phyloP scores from a whole-genome alignment of 768 basidiomycete genomes.

The Boletellus emodensis region DNA sequence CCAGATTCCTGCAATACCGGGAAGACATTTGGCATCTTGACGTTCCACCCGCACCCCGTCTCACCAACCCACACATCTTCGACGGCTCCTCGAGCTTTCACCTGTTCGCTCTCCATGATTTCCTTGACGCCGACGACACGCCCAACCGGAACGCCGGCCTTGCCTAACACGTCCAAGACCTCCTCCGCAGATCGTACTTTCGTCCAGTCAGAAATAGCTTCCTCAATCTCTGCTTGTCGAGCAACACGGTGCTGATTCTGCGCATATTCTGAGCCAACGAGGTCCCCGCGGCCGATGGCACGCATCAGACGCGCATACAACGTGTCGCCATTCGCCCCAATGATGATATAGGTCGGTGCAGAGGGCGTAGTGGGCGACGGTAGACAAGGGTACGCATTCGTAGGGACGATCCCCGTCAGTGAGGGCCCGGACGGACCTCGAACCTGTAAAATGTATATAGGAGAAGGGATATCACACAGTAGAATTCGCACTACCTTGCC shows the following conservation, averaged over 20 bases:
- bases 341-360: constrained; percentile 56
- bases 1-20: constrained; percentile 60
- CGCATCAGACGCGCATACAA: constrained; percentile 67
- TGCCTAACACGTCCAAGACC: constrained; percentile 46
- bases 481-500: constrained; percentile 43
- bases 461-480: neutral
- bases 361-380: constrained; percentile 39
- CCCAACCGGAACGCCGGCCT: constrained; percentile 59
- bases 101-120: constrained; percentile 55
- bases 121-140: constrained; percentile 61
- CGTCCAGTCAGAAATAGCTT: constrained; percentile 62
- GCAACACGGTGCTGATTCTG: constrained; percentile 41
- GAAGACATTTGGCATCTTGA: constrained; percentile 66
- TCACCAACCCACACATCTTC: constrained; percentile 53
- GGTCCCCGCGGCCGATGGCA: constrained; percentile 54
- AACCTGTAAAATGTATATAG: constrained; percentile 34
- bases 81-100: constrained; percentile 50
- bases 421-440: constrained; percentile 74
- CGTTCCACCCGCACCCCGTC: constrained; percentile 46
- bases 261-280: constrained; percentile 49
- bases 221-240: constrained; percentile 51
- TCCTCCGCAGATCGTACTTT: constrained; percentile 45
- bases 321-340: constrained; percentile 69
- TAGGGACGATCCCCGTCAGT: constrained; percentile 71
- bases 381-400: constrained; percentile 68